Base-by-base conservation (phyloP, 805 yeast species). In the Metschnikowia drakensbergensis region DNA sequence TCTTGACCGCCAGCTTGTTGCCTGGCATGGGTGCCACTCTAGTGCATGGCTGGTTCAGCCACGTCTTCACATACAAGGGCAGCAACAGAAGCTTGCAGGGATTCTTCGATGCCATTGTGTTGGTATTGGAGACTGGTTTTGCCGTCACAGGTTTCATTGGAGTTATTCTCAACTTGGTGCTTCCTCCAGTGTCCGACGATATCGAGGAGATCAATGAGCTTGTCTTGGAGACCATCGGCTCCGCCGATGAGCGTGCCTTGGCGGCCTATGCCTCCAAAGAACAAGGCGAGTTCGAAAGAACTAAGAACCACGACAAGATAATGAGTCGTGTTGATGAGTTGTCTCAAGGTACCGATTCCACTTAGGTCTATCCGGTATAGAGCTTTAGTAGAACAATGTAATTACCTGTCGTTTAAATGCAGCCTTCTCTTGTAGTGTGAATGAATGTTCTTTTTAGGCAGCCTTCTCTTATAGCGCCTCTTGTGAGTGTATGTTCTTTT, bases 71-170 rank as follows among this genome's bases (percentile, higher is more conserved):
- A 17, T 86, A 86, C 67, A 47, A 61, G 2, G 91, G 91, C n/a
- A 58, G 60, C 54, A 85, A 86, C 68, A 58, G 62, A 26, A 73
- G 80, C 1, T 71, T 83, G 40, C 55, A 59, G 41, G 91, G 92
- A 0, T 81, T 86, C 65, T 68, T 80, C 45, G 79, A 83, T 59
- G 91, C 91, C 40, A 81, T 86, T 48, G 73, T 76, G 25, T 74
- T 86, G 49, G 83, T 86, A 42, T 77, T 84, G 81, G 86, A 84
- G 61, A 82, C 88, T 4, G 84, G 88, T 11, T 84, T 81, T 60
- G 88, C 91, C 22, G 69, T 85, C 28, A 77, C 85, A 37, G 92
- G 89, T 10, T 69, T 86, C 52, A 61, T 83, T 33, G 88, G 83
- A 1, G 74, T 84, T 8, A 64, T 84, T 36, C 68, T 83, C 47